Evolutionary conservation across 73 alveolate species (phyloP).

Genomic region (Halteria grandinella): DNA sequence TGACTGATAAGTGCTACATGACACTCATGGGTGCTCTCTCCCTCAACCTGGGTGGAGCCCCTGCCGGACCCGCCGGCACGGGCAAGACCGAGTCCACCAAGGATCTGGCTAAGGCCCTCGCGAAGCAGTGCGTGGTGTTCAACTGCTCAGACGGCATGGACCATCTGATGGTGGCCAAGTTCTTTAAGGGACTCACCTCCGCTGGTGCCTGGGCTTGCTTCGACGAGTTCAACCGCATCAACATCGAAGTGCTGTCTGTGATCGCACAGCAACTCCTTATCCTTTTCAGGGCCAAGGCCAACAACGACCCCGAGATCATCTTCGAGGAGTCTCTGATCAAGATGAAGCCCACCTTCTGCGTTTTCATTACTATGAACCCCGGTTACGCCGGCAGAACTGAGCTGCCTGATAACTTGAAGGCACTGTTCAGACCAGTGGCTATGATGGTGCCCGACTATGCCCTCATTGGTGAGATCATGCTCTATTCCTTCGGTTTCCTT

Average conservation of each 20-base stretch:
- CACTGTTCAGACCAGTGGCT: slow-evolving; percentile 95
- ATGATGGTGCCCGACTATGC: slow-evolving; percentile 99
- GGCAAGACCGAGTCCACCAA: slow-evolving; percentile 98
- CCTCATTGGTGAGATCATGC: slow-evolving; percentile 99
- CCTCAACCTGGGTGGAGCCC: slow-evolving; percentile 98
- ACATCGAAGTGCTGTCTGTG: slow-evolving; percentile 96
- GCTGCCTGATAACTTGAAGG: slow-evolving; percentile 96
- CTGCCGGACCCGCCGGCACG: slow-evolving; percentile 99
- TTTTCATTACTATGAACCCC: slow-evolving; percentile 99
- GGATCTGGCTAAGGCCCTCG: slow-evolving; percentile 96
- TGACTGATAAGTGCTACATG: slow-evolving; percentile 99
- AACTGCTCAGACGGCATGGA: slow-evolving; percentile 98
- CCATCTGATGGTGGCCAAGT: slow-evolving; percentile 99
- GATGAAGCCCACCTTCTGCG: slow-evolving; percentile 98
- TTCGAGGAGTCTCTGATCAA: slow-evolving; percentile 94
- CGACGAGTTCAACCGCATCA: slow-evolving; percentile 98
- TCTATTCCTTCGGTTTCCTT: slow-evolving; percentile 98
- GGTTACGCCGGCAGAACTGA: slow-evolving; percentile 99
- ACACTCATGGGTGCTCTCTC: slow-evolving; percentile 98
- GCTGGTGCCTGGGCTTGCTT: slow-evolving; percentile 99
- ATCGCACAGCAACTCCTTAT: slow-evolving; percentile 90
- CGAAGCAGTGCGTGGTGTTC: slow-evolving; percentile 91
- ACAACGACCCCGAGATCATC: slow-evolving; percentile 80
- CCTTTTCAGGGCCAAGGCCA: slow-evolving; percentile 89
- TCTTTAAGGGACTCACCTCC: slow-evolving; percentile 98